phyloP scores from a whole-genome alignment of 495 filamentous ascomycete genomes.

The Pyrenopolyporus hunteri region DNA sequence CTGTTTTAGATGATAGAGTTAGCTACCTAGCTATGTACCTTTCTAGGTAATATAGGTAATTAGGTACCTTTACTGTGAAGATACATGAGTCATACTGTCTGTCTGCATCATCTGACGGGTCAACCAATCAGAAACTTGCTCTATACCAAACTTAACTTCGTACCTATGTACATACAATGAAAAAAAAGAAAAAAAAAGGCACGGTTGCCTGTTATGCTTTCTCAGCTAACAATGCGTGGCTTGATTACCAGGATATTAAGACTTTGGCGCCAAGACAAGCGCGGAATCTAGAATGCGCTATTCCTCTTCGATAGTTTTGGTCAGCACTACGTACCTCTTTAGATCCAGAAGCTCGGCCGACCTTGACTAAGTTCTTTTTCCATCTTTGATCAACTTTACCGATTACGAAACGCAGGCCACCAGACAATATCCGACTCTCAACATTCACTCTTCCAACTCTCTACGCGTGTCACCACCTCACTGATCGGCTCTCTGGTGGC shows the following conservation, averaged over 20 bases:
- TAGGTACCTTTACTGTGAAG: background rate
- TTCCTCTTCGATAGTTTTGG: background rate
- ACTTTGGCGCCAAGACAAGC: background rate
- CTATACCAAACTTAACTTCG: background rate
- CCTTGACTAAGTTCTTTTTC: background rate
- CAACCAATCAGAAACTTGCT: background rate
- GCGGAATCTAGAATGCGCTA: conserved; percentile 6
- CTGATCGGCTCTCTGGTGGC: background rate
- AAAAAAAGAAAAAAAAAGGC: too few relatives aligned
- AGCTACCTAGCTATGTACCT: background rate
- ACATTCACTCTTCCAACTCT: background rate
- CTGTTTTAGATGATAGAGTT: too few relatives aligned
- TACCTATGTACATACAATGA: too few relatives aligned
- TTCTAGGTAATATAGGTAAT: background rate
- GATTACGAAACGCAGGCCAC: background rate
- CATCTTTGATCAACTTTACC: conserved; percentile 1
- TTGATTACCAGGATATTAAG: too few relatives aligned
- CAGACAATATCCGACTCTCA: background rate
- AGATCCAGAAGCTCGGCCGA: background rate
- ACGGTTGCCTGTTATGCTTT: too few relatives aligned
- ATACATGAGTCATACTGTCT: background rate
- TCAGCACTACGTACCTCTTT: too few relatives aligned
- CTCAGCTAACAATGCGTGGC: too few relatives aligned
- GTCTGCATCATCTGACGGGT: background rate
- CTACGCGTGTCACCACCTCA: background rate